These are phyloP conservation scores for Stemphylium lycopersici DNA, from an alignment of 2,329 filamentous ascomycete genomes.

Conservation along the genomic window DNA sequence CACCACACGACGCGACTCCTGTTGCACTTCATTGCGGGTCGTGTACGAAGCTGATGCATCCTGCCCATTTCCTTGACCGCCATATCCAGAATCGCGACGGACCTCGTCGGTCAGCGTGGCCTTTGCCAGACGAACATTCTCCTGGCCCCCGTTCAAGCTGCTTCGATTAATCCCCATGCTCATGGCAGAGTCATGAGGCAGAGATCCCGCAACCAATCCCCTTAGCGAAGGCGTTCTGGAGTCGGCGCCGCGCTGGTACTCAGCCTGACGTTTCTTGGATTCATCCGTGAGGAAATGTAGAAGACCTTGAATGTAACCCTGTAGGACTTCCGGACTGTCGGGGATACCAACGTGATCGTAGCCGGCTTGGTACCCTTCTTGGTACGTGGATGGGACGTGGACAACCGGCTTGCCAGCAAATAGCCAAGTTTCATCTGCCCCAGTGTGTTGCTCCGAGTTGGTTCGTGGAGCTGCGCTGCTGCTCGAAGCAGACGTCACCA, in stretches of 20 bases:
- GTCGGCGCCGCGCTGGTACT: constrained; percentile 14
- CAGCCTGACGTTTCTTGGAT: constrained; percentile 24
- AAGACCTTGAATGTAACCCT: constrained; percentile 44
- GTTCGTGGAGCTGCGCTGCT: constrained; percentile 17
- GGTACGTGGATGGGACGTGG: constrained; percentile 43
- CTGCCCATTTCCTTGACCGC: constrained; percentile 14
- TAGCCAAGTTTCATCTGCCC: constrained; percentile 32
- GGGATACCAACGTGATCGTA: constrained; percentile 45
- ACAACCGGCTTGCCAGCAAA: constrained; percentile 25
- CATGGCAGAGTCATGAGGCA: constrained; percentile 38
- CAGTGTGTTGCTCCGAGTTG: constrained; percentile 23
- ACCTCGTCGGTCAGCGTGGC: constrained; percentile 10
- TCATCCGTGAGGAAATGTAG: constrained; percentile 38
- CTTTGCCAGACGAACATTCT: constrained; percentile 33
- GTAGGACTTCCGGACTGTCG: constrained; percentile 39
- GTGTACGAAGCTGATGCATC: constrained; percentile 17
- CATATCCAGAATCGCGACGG: constrained; percentile 25
- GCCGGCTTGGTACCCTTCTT: constrained; percentile 48
- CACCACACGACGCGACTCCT: constrained; percentile 20
- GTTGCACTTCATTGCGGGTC: constrained; percentile 20
- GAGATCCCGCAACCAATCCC: constrained; percentile 30
- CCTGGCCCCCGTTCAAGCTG: constrained; percentile 25
- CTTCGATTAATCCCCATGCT: constrained; percentile 33
- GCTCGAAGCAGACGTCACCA: constrained; percentile 17
- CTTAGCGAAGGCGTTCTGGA: constrained; percentile 35